Percentiles rank a stretch among this genome's conserved stretches.
Conservation (phyloP, 257 asterid genomes). For the Solanum verrucosum region DNA sequence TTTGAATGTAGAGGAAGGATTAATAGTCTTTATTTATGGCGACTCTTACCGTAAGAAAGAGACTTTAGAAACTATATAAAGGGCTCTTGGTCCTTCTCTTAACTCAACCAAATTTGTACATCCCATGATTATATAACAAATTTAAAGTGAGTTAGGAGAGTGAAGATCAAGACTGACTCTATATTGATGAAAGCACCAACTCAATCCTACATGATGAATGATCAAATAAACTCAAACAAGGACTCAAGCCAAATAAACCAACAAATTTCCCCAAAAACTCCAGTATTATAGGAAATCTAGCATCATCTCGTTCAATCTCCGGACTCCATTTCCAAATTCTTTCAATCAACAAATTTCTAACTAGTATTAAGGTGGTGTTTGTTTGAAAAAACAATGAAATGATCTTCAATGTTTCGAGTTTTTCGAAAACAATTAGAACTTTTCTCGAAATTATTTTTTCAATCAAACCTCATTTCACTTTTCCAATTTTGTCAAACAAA, state of each 20-base stretch:
- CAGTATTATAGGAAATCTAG: background rate
- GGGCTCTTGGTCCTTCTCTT: background rate
- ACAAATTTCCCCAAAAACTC: background rate
- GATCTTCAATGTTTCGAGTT: background rate
- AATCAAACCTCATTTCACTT: background rate
- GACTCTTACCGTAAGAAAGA: background rate
- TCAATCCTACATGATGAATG: background rate
- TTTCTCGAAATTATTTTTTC: background rate
- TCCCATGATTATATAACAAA: background rate
- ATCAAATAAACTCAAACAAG: background rate
- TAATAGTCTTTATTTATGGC: background rate
- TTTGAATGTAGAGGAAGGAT: background rate
- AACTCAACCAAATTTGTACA: background rate
- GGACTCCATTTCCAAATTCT: background rate
- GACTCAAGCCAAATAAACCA: background rate
- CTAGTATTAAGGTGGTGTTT: background rate
- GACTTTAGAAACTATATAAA: background rate
- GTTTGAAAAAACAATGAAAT: background rate
- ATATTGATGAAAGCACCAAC: background rate
- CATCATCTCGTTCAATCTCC: background rate
- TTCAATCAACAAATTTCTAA: background rate
- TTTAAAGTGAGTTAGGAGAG: background rate
- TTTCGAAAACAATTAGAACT: background rate
- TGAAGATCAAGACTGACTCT: background rate
- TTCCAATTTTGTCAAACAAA: background rate